phyloP scores from a whole-genome alignment of 176 grass and related monocot species.

The Cymbopogon citratus region DNA sequence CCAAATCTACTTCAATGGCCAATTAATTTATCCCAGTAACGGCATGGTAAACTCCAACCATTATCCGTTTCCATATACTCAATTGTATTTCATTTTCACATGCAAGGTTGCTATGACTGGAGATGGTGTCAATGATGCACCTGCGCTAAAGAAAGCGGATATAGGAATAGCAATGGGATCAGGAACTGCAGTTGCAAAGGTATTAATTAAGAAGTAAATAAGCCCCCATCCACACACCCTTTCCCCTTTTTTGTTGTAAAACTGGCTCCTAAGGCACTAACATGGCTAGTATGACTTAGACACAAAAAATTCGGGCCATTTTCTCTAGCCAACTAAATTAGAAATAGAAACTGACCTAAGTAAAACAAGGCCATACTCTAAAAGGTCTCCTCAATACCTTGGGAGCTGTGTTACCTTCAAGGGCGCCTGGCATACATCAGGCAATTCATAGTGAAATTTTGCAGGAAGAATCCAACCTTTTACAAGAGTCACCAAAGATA shows the following conservation, averaged over 20 bases:
- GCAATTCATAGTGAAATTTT: not conserved
- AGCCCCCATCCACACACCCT: not conserved
- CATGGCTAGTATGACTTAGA: not conserved
- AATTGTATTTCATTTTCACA: slow-evolving; percentile 2
- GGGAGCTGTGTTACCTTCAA: not conserved
- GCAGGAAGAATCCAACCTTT: not conserved
- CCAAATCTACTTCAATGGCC: not conserved
- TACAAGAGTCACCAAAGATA: not conserved
- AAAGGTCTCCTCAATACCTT: not conserved
- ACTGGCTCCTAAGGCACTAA: not conserved
- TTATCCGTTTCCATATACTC: not conserved
- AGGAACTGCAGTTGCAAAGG: slow-evolving; percentile 98
- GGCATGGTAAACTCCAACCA: not conserved
- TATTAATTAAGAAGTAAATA: slow-evolving; percentile 32
- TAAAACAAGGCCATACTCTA: too few relatives aligned
- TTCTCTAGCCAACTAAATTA: not conserved
- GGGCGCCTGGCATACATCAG: not conserved
- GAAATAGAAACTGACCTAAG: not conserved
- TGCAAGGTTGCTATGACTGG: slow-evolving; percentile 98
- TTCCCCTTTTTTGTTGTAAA: not conserved
- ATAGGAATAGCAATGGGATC: slow-evolving; percentile 99
- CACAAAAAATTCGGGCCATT: not conserved
- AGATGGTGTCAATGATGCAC: slow-evolving; percentile 99
- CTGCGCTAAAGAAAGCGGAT: slow-evolving; percentile 97
- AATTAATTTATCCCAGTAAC: not conserved